Evolutionary conservation across 495 filamentous ascomycete genomes (phyloP).

Genomic region (Penicillium dipodomyicola): DNA sequence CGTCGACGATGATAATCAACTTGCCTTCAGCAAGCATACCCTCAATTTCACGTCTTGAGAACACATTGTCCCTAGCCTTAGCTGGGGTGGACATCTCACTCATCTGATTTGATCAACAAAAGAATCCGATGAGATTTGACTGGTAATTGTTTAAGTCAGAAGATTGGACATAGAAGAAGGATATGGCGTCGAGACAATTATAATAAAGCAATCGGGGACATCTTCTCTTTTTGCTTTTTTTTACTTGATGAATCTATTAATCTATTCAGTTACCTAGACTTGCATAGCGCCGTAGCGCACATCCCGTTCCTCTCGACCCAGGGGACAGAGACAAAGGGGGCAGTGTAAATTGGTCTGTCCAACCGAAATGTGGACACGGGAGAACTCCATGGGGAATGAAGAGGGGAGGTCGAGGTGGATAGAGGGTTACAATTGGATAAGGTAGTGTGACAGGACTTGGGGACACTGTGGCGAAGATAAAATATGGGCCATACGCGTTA

Average conservation of each 20-base stretch:
- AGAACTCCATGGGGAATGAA: conserved; percentile 3
- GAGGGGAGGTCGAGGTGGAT: not conserved
- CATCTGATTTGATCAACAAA: conserved; percentile 2
- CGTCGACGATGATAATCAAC: conserved; percentile 70
- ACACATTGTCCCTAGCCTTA: conserved; percentile 43
- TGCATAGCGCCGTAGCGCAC: conserved; percentile 9
- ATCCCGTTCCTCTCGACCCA: conserved; percentile 7
- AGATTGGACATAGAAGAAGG: not conserved
- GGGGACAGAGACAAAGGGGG: conserved; percentile 13
- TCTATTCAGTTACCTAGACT: conserved; percentile 15
- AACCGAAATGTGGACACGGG: conserved; percentile 9
- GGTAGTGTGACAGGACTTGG: conserved; percentile 1
- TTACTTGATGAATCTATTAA: not conserved
- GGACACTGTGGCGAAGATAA: conserved; percentile 3
- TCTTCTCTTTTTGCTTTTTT: not conserved
- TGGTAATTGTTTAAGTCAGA: not conserved
- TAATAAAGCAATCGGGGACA: not conserved
- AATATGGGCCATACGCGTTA: conserved; percentile 10
- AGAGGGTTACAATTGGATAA: not conserved
- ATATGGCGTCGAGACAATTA: not conserved
- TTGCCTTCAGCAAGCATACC: conserved; percentile 72
- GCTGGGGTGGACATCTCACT: conserved; percentile 8
- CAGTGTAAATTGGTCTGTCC: conserved; percentile 15
- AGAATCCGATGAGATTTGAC: not conserved
- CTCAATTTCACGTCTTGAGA: conserved; percentile 71